These are phyloP conservation scores for Plasmodium relictum DNA, from an alignment of 169 alveolate genomes.

Conservation along the genomic window DNA sequence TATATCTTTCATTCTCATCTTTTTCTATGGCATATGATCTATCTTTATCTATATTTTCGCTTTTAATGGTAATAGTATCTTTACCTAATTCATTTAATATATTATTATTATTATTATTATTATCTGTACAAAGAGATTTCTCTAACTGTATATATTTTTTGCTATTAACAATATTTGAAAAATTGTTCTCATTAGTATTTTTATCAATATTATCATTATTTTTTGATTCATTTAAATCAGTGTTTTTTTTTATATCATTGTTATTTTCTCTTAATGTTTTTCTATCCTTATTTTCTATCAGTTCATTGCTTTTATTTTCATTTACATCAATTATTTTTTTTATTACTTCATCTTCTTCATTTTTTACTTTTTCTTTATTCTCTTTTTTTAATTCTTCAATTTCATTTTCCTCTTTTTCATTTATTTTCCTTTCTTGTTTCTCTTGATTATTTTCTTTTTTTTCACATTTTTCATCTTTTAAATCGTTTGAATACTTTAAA, in stretches of 20 bases:
- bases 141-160: not conserved
- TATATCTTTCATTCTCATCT: too few relatives aligned
- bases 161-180: not conserved
- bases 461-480: not conserved
- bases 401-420: not conserved
- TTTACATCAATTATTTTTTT: not conserved
- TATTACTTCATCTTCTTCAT: not conserved
- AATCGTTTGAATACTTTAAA: not conserved
- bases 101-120: conserved; percentile 6
- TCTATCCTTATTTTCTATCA: not conserved
- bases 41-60: too few relatives aligned
- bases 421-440: not conserved
- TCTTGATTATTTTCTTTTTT: not conserved
- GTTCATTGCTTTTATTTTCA: conserved; percentile 1
- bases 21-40: too few relatives aligned
- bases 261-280: not conserved
- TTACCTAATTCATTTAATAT: too few relatives aligned
- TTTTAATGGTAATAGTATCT: too few relatives aligned
- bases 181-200: not conserved
- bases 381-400: not conserved
- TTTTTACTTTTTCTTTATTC: conserved; percentile 4
- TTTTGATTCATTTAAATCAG: not conserved
- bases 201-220: not conserved
- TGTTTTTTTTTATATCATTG: not conserved
- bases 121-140: not conserved